These are phyloP conservation scores for Boletales sp. DNA, from an alignment of 768 basidiomycete species.

Conservation along the genomic window DNA sequence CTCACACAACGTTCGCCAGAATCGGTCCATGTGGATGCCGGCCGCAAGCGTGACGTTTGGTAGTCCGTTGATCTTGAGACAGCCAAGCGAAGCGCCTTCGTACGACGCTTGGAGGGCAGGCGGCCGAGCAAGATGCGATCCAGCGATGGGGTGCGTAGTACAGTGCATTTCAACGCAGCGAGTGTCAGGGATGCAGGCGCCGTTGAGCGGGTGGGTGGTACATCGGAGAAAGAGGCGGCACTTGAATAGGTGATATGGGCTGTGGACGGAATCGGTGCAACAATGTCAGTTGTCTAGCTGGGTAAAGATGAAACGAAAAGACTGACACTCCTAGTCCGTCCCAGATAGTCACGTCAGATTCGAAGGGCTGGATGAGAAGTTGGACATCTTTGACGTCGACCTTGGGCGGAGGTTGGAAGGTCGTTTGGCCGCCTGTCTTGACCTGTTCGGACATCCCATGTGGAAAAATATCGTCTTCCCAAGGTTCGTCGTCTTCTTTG, in stretches of 20 bases:
- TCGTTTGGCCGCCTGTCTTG: not conserved
- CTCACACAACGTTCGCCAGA: conserved; percentile 13
- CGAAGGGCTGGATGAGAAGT: conserved; percentile 10
- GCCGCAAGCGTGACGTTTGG: not conserved
- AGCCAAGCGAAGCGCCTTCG: conserved; percentile 7
- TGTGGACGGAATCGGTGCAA: not conserved
- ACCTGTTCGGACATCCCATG: not conserved
- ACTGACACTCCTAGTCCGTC: conserved; percentile 22
- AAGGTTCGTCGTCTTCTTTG: not conserved
- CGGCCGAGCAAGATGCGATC: conserved; percentile 1
- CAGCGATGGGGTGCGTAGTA: conserved; percentile 5
- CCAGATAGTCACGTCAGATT: conserved; percentile 24
- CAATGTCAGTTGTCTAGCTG: not conserved
- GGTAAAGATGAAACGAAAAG: not conserved
- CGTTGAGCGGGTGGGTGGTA: conserved; percentile 7
- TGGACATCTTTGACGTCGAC: conserved; percentile 8
- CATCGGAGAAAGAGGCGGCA: conserved; percentile 25
- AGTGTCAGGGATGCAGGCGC: conserved; percentile 7
- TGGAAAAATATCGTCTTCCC: not conserved
- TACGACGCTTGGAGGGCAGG: conserved; percentile 14
- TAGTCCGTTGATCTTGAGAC: not conserved
- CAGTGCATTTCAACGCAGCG: conserved; percentile 20
- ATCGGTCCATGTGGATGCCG: conserved; percentile 23
- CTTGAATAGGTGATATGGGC: conserved; percentile 17
- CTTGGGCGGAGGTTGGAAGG: not conserved